A percentile compares a stretch with the other conserved stretches of the same genome.
Conservation (phyloP, 768 basidiomycete genomes). For the Termitomyces sp. region DNA sequence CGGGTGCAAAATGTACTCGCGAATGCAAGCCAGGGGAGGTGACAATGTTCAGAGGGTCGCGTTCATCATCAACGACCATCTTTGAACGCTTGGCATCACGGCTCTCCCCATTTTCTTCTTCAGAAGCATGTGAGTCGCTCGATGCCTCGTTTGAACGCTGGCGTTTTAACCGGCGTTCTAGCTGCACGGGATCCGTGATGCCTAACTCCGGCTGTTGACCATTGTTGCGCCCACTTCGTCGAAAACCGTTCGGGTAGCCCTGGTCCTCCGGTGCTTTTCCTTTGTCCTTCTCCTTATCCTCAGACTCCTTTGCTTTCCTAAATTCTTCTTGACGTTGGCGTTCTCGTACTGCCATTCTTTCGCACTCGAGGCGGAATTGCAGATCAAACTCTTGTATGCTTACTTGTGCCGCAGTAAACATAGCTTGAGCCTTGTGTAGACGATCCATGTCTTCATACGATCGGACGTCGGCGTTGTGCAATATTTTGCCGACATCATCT, state of each 20-base stretch:
- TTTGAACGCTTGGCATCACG: slow-evolving; percentile 56
- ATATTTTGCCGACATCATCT: slow-evolving; percentile 74
- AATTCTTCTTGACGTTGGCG: slow-evolving; percentile 57
- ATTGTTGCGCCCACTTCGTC: slow-evolving; percentile 70
- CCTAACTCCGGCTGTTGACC: slow-evolving; percentile 66
- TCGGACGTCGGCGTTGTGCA: slow-evolving; percentile 63
- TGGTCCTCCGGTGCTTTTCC: slow-evolving; percentile 21
- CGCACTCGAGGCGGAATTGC: slow-evolving; percentile 75
- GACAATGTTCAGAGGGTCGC: slow-evolving; percentile 42
- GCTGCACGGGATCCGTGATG: slow-evolving; percentile 69
- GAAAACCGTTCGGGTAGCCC: slow-evolving; percentile 41
- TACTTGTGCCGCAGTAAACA: slow-evolving; percentile 83
- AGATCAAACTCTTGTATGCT: slow-evolving; percentile 84
- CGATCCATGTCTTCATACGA: slow-evolving; percentile 66
- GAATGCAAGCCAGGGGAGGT: slow-evolving; percentile 27
- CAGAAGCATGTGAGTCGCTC: slow-evolving; percentile 46
- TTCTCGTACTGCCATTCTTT: slow-evolving; percentile 79
- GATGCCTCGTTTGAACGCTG: slow-evolving; percentile 55
- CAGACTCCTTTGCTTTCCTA: slow-evolving; percentile 42
- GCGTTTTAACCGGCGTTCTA: slow-evolving; percentile 74
- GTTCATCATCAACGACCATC: slow-evolving; percentile 41
- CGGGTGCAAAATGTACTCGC: slow-evolving; percentile 48
- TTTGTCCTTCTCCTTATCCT: slow-evolving; percentile 34
- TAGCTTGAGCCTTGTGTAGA: slow-evolving; percentile 76
- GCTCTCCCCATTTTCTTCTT: slow-evolving; percentile 42